phyloP scores from a whole-genome alignment of 352 stramenopile species.

The Plasmopara viticola region DNA sequence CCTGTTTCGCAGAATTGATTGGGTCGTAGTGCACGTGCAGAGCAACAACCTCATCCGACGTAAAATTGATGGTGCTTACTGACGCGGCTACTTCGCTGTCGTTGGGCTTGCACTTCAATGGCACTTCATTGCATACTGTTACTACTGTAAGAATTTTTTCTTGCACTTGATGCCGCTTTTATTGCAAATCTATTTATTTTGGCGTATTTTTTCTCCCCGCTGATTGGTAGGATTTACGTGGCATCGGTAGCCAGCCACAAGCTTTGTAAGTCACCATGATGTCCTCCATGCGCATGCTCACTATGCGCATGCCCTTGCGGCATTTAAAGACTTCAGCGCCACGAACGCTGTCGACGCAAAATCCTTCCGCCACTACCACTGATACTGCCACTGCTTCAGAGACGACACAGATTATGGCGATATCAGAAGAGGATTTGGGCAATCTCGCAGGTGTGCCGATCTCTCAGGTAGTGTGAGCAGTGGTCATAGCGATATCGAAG shows the following conservation, averaged over 20 bases:
- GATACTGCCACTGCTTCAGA: conserved; percentile 6
- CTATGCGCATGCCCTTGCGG: conserved; percentile 20
- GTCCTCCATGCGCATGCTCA: conserved; percentile 54
- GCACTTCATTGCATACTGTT: conserved; percentile 1
- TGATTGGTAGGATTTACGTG: conserved; percentile 3
- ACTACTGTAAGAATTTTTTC: conserved; percentile 31
- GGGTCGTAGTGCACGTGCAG: conserved; percentile 60
- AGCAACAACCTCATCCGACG: conserved; percentile 49
- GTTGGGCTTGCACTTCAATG: conserved; percentile 49
- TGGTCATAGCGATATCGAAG: neutral
- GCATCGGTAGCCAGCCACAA: conserved; percentile 19
- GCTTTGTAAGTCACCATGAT: conserved; percentile 32
- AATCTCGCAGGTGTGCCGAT: conserved; percentile 56
- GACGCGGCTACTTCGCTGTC: conserved; percentile 44
- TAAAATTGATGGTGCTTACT: conserved; percentile 42
- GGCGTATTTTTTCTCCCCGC: neutral
- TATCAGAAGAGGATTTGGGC: conserved; percentile 25
- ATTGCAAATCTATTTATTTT: conserved; percentile 13
- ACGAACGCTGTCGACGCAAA: conserved; percentile 38
- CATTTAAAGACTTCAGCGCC: conserved; percentile 1
- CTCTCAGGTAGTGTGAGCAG: conserved; percentile 29
- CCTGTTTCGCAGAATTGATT: conserved; percentile 53
- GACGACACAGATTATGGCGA: conserved; percentile 9
- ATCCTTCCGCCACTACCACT: conserved; percentile 2
- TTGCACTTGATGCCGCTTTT: conserved; percentile 54